phyloP scores from a whole-genome alignment of 176 grass and related monocot species.

The Zoysia japonica region DNA sequence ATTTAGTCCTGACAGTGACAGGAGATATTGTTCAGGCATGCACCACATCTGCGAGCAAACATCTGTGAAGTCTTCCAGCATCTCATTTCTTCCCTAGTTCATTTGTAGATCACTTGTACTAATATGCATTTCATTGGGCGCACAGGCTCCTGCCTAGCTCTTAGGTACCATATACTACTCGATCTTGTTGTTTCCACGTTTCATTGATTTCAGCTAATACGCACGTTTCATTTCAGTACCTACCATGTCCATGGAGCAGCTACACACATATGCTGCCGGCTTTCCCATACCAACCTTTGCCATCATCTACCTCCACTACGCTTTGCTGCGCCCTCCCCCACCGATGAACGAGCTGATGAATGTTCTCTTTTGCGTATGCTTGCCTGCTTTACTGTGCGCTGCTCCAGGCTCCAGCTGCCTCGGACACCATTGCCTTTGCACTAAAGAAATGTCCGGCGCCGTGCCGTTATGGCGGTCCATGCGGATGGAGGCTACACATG shows the following conservation, averaged over 20 bases:
- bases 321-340: conserved; percentile 6
- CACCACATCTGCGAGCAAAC: no score
- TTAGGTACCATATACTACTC: background rate
- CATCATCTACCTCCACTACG: conserved; percentile 25
- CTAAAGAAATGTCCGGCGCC: conserved; percentile 34
- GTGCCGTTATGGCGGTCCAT: conserved; percentile 14
- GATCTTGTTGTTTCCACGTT: background rate
- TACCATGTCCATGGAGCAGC: background rate
- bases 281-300: conserved; percentile 27
- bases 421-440: conserved; percentile 13
- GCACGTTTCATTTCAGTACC: background rate
- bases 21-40: no score
- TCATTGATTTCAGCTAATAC: background rate
- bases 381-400: conserved; percentile 1
- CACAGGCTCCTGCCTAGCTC: background rate
- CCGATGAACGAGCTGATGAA: conserved; percentile 3
- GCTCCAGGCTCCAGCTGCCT: conserved; percentile 5
- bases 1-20: no score
- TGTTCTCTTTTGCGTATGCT: conserved; percentile 14
- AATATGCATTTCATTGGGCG: background rate
- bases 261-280: conserved; percentile 5
- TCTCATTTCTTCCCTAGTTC: no score
- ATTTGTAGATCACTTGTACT: no score
- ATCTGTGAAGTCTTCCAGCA: no score
- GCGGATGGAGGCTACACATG: conserved; percentile 15